phyloP scores from a whole-genome alignment of 2,329 filamentous ascomycete species.

The Fusarium pseudocircinatum region DNA sequence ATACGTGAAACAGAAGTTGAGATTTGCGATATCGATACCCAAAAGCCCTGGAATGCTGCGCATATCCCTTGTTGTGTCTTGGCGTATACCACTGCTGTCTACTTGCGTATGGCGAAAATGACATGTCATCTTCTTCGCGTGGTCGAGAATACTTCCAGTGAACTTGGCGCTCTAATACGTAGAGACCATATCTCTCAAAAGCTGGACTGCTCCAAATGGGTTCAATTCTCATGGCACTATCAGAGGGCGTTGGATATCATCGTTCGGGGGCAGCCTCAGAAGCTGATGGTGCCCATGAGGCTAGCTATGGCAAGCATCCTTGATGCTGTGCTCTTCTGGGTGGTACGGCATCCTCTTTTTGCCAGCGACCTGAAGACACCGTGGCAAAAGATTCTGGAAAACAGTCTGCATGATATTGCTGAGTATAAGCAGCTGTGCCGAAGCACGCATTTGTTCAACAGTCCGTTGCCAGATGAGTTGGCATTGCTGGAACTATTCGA shows the following conservation, averaged over 20 bases:
- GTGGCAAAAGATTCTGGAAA: conserved; percentile 41
- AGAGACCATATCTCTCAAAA: conserved; percentile 15
- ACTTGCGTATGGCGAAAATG: conserved; percentile 44
- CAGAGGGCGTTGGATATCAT: conserved; percentile 45
- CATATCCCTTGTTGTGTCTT: conserved; percentile 48
- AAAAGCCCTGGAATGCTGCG: conserved; percentile 39
- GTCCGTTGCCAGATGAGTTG: conserved; percentile 29
- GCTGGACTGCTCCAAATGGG: conserved; percentile 33
- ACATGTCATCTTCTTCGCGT: conserved; percentile 41
- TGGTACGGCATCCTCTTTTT: conserved; percentile 40
- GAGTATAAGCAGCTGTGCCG: conserved; percentile 38
- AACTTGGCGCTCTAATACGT: conserved; percentile 37
- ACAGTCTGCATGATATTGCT: conserved; percentile 42
- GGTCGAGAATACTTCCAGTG: conserved; percentile 40
- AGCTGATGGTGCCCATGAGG: conserved; percentile 46
- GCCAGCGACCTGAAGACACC: conserved; percentile 37
- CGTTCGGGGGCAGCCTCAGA: conserved; percentile 32
- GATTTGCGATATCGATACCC: conserved; percentile 41
- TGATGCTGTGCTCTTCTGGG: conserved; percentile 42
- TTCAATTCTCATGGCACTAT: conserved; percentile 41
- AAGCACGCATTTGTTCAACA: conserved; percentile 15
- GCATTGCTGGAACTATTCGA: conserved; percentile 36
- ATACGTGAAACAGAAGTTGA: conserved; percentile 40
- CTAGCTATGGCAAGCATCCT: conserved; percentile 46
- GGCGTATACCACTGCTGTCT: conserved; percentile 46